Base-by-base conservation (phyloP, 257 asterid species). In the Lycium ferocissimum region DNA sequence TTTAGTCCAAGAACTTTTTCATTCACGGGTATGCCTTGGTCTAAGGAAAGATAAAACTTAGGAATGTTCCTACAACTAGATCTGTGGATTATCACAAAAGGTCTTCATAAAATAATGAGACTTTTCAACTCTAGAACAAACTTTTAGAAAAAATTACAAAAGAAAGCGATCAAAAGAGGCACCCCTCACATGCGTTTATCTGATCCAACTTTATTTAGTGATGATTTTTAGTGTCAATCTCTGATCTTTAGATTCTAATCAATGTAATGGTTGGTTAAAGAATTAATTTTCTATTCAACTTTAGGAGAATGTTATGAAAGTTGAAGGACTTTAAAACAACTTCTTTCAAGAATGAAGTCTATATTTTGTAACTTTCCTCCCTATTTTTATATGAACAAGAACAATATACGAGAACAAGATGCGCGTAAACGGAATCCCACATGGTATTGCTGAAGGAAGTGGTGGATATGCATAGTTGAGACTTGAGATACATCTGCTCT, bases 61-160 rank as follows among this genome's bases (percentile, higher is more conserved):
- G 58, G 80, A 73, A 73, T 73, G 80, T 73, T 75, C 81, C 81
- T 75, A 49, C 12, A 6, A 75, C 18, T 73, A 47, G 61, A 75
- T 75, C 61, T 49, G 3, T 75, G 18, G 20, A 2, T 47, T 11
- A 73, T 20, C 0, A 72, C 15, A 71, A 17, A 71, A 71, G 35
- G 7, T 71, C 15, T 18, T 43, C 53, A 40, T n/a, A 45, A 20
- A 20, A 75, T 45, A 49, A n/a, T 0, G 67, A 75, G 61, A 75
- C 43, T 20, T 47, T 20, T 75, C 0, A 22, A 22, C 17, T 6
- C 20, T 11, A 20, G 81, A 75, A 75, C 40, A 75, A 20, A 61
- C 81, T 75, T 75, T 75, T 75, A 5, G 0, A 47, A 9, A 63
- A 17, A 22, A 63, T 63, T 22, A 22, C 22, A n/a, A 47, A 75